These are phyloP conservation scores for Erythrobasidium hasegawianum DNA, from an alignment of 1,284 basidiomycete genomes.

Conservation along the genomic window DNA sequence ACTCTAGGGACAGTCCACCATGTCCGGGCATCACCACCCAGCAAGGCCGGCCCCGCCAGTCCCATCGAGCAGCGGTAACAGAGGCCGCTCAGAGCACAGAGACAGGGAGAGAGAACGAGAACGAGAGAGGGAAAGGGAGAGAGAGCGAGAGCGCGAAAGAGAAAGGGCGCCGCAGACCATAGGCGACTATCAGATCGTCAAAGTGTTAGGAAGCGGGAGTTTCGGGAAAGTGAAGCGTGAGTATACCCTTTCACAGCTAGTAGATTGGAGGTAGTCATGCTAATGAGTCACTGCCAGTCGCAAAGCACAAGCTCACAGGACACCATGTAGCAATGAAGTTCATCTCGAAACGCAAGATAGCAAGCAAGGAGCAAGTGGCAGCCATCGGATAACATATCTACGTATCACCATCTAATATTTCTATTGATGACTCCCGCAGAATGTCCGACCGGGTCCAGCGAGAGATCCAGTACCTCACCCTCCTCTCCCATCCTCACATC, in stretches of 20 bases:
- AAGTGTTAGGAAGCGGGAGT: slow-evolving; percentile 65
- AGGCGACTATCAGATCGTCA: slow-evolving; percentile 51
- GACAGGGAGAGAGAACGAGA: slow-evolving; percentile 22
- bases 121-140: not conserved
- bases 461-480: slow-evolving; percentile 91
- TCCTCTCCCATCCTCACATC: slow-evolving; percentile 87
- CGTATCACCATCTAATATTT: not conserved
- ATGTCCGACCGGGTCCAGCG: slow-evolving; percentile 88
- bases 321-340: slow-evolving; percentile 98
- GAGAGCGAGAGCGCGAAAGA: not conserved
- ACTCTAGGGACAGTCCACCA: too few species aligned
- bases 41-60: too few species aligned
- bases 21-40: too few species aligned
- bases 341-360: slow-evolving; percentile 90
- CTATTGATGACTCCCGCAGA: slow-evolving; percentile 8
- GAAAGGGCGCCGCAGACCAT: slow-evolving; percentile 17
- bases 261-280: not conserved
- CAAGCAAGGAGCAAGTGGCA: slow-evolving; percentile 62
- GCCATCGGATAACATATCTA: slow-evolving; percentile 42
- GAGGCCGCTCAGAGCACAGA: slow-evolving; percentile 8
- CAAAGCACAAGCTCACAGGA: slow-evolving; percentile 86
- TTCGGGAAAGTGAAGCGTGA: slow-evolving; percentile 98
- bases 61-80: slow-evolving; percentile 1
- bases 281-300: slow-evolving; percentile 60
- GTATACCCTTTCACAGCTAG: slow-evolving; percentile 45